phyloP scores from a whole-genome alignment of 2,329 filamentous ascomycete genomes.

The Emergomyces africanus region DNA sequence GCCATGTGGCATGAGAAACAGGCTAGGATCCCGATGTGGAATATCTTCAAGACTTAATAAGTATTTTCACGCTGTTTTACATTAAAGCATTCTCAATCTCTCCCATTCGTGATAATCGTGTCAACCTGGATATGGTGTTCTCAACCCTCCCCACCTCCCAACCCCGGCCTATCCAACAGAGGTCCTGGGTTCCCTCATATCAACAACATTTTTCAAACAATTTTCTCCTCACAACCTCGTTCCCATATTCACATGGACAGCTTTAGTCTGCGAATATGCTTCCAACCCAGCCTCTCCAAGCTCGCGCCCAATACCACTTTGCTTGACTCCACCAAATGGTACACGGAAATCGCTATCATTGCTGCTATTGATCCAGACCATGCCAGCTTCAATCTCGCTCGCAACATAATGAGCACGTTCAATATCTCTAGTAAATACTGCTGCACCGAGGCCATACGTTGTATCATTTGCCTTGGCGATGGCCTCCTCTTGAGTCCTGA shows the following conservation, averaged over 20 bases:
- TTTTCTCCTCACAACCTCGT: slow-evolving; percentile 19
- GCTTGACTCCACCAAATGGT: slow-evolving; percentile 51
- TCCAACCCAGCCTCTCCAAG: slow-evolving; percentile 48
- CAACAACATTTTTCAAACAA: neutral
- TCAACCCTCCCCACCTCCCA: neutral
- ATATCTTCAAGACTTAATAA: neutral
- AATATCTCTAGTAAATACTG: slow-evolving; percentile 52
- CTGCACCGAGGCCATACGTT: slow-evolving; percentile 42
- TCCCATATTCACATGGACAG: slow-evolving; percentile 35
- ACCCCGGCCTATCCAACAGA: neutral
- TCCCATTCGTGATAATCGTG: neutral
- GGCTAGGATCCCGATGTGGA: neutral
- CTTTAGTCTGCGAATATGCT: slow-evolving; percentile 49
- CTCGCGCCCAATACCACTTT: slow-evolving; percentile 50
- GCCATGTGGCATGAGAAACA: neutral
- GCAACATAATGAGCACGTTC: slow-evolving; percentile 46
- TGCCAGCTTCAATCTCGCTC: slow-evolving; percentile 49
- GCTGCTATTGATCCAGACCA: slow-evolving; percentile 57
- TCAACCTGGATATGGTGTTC: neutral
- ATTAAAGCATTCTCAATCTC: neutral
- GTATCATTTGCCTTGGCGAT: slow-evolving; percentile 46
- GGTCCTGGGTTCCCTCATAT: neutral
- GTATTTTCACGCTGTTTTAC: neutral
- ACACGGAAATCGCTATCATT: slow-evolving; percentile 37
- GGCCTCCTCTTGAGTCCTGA: slow-evolving; percentile 48